These are phyloP conservation scores for Aspergillus homomorphus DNA, from an alignment of 495 filamentous ascomycete species.

Conservation along the genomic window DNA sequence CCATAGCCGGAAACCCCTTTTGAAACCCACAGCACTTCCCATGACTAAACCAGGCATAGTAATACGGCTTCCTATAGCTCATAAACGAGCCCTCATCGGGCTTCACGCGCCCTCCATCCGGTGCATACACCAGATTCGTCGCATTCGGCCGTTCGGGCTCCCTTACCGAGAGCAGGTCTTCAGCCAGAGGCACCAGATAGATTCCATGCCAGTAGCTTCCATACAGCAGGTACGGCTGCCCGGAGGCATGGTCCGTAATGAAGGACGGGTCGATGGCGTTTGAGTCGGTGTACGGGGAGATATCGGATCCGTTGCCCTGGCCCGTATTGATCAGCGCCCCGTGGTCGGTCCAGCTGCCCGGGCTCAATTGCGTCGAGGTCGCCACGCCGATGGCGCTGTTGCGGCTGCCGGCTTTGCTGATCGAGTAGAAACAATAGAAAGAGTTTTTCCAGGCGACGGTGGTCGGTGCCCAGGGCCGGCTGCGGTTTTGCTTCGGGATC, in stretches of 20 bases:
- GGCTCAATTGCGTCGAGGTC: slow-evolving; percentile 55
- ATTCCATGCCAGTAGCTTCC: slow-evolving; percentile 74
- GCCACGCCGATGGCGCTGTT: slow-evolving; percentile 68
- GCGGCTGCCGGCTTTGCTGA: slow-evolving; percentile 60
- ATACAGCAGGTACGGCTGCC: slow-evolving; percentile 58
- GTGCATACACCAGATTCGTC: slow-evolving; percentile 44
- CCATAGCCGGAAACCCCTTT: slow-evolving; percentile 44
- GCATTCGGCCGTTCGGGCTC: slow-evolving; percentile 39
- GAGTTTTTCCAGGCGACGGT: slow-evolving; percentile 50
- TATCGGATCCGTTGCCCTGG: slow-evolving; percentile 31
- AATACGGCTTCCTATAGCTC: slow-evolving; percentile 56
- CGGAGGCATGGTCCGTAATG: slow-evolving; percentile 42
- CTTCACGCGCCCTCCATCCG: slow-evolving; percentile 26
- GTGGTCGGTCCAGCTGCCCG: slow-evolving; percentile 54
- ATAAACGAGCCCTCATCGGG: slow-evolving; percentile 62
- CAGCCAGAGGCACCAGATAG: slow-evolving; percentile 57
- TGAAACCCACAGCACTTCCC: slow-evolving; percentile 65
- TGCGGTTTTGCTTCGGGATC: slow-evolving; percentile 35
- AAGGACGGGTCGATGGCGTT: slow-evolving; percentile 74
- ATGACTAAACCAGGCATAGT: slow-evolving; percentile 68
- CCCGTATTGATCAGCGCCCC: slow-evolving; percentile 44
- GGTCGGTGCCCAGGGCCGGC: slow-evolving; percentile 59
- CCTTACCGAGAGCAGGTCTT: slow-evolving; percentile 40
- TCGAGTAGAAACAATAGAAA: slow-evolving; percentile 73
- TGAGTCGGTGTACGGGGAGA: slow-evolving; percentile 53